Percentiles rank a stretch among this genome's conserved stretches.
phyloP scores from a whole-genome alignment of 345 rosid species.

The Viola odorata region DNA sequence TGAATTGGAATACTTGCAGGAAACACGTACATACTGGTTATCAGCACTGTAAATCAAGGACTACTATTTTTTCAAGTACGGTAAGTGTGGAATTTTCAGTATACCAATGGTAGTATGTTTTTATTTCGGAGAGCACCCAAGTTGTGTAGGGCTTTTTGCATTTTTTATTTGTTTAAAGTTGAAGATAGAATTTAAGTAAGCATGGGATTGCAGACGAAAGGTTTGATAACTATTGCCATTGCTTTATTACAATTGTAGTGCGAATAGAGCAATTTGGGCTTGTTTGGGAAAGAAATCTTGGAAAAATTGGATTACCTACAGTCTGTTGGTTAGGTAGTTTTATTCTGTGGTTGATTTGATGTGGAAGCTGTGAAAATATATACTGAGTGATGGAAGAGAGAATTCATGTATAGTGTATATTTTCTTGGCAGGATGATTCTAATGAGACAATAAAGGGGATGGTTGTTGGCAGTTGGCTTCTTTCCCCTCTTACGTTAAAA shows the following conservation, averaged over 20 bases:
- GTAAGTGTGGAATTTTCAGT: slow-evolving; percentile 21
- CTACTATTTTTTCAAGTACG: slow-evolving; percentile 18
- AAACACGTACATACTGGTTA: slow-evolving; percentile 9
- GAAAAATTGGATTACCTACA: not conserved
- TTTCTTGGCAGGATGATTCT: slow-evolving; percentile 26
- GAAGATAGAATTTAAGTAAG: not conserved
- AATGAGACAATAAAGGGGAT: slow-evolving; percentile 14
- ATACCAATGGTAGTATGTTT: no score
- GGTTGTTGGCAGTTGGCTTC: not conserved
- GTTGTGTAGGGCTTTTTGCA: not conserved
- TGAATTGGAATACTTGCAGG: slow-evolving; percentile 24
- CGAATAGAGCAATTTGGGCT: not conserved
- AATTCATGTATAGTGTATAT: slow-evolving; percentile 2
- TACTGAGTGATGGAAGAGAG: slow-evolving; percentile 1
- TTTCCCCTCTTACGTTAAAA: no score
- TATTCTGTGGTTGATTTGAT: slow-evolving; percentile 1
- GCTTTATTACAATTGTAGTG: not conserved
- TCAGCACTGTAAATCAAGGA: slow-evolving; percentile 16
- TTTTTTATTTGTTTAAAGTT: not conserved
- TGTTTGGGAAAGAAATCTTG: not conserved
- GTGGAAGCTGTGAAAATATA: not conserved
- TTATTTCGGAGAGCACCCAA: not conserved
- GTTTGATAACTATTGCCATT: not conserved
- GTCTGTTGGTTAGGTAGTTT: not conserved
- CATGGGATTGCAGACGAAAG: not conserved